Base-by-base conservation (phyloP, 2,329 filamentous ascomycete genomes). In the Mycosphaerella arachidis region DNA sequence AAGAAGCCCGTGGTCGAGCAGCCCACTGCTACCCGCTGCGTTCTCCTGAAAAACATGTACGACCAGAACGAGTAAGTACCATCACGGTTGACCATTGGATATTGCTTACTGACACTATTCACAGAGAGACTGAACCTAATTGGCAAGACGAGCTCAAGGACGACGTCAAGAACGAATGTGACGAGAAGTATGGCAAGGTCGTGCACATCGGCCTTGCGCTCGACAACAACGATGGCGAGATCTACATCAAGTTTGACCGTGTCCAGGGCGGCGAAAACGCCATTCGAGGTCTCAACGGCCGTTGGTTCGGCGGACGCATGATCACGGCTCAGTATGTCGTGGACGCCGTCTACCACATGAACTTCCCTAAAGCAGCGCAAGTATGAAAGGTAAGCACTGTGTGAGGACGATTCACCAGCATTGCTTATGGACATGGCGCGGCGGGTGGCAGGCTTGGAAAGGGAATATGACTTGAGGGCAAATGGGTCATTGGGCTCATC, bases 171-270 rank as follows among this genome's bases (percentile, higher is more conserved):
- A 83, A 86, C 71, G 94, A 99, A 81, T 96, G 93, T 75, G 90
- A 96, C 79, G 84, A 86, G 70, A 96, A 94, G 82, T 99, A 97
- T 81, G 94, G 94, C 72, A 90, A 93, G 71, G 93, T 99, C 71
- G 92, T 97, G 76, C 94, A 99, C 85, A 95, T 97, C 78, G 72
- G 67, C 60, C 61, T 74, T 55, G 86, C 92, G 70, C 84, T 96
- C 77, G 93, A 97, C 81, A 86, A 90, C 67, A 95, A 96, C 79
- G 94, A 92, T 52, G 94, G 94, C 77, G 94, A 99, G 74, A 93
- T 99, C 70, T 99, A 96, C 77, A 87, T 99, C 76, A 99, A 99
- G 77, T 99, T 99, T 79, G 92, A 96, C 78, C 89, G 91, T 72
- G 90, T 97, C 64, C 86, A 92, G 75, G 93, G 93, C 70, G 93